Percentiles rank a stretch among this genome's conserved stretches.
Evolutionary conservation across 2,329 filamentous ascomycete species (phyloP).

Genomic region (Ophiocordyceps sinensis): DNA sequence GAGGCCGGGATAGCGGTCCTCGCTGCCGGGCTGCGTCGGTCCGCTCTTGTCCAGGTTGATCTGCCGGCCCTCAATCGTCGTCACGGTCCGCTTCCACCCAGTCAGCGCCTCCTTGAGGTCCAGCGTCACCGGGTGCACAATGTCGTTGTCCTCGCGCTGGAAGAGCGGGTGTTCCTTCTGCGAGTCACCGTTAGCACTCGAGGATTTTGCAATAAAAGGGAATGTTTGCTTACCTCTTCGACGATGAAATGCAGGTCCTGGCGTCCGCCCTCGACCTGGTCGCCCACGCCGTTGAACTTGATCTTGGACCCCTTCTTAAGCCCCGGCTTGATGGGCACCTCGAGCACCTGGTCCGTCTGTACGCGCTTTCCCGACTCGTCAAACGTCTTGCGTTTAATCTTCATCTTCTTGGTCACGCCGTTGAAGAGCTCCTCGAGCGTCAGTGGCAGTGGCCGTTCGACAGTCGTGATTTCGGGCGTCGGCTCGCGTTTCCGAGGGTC

Average conservation of each 20-base stretch:
- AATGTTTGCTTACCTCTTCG: slow-evolving; percentile 56
- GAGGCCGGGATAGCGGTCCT: slow-evolving; percentile 67
- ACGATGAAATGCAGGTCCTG: slow-evolving; percentile 94
- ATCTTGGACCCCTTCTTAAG: slow-evolving; percentile 97
- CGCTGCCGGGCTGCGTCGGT: slow-evolving; percentile 72
- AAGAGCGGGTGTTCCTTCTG: slow-evolving; percentile 81
- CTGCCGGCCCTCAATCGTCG: slow-evolving; percentile 84
- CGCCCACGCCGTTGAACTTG: slow-evolving; percentile 94
- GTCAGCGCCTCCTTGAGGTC: slow-evolving; percentile 88
- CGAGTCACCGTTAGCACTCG: slow-evolving; percentile 4
- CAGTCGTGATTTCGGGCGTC: slow-evolving; percentile 77
- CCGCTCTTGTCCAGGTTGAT: slow-evolving; percentile 66
- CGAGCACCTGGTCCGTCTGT: slow-evolving; percentile 77
- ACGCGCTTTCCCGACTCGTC: slow-evolving; percentile 74
- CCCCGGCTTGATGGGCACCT: slow-evolving; percentile 90
- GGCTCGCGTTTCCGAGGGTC: slow-evolving; percentile 15
- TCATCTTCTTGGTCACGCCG: slow-evolving; percentile 90
- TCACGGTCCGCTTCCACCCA: slow-evolving; percentile 83
- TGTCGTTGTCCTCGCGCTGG: slow-evolving; percentile 76
- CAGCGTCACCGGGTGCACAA: slow-evolving; percentile 65
- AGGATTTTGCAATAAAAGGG: too few species aligned
- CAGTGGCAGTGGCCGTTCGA: slow-evolving; percentile 70
- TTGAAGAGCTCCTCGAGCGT: slow-evolving; percentile 79
- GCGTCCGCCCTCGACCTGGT: slow-evolving; percentile 89
- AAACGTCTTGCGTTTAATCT: slow-evolving; percentile 93